These are phyloP conservation scores for Sclerotinia sclerotiorum DNA, from an alignment of 2,329 filamentous ascomycete species.

Conservation along the genomic window DNA sequence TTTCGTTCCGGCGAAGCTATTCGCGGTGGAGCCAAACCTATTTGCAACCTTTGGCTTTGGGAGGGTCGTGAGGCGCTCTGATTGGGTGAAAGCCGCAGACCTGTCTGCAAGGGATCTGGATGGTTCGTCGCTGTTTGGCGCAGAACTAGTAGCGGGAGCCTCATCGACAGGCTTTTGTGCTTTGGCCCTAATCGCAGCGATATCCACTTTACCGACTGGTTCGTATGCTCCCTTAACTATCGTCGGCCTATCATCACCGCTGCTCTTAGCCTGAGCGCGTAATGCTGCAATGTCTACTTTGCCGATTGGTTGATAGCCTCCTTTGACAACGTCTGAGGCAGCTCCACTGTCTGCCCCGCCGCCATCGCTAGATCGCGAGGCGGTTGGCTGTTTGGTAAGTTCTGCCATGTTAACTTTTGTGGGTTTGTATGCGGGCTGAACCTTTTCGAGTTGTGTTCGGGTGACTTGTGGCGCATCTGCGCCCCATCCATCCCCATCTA, in stretches of 20 bases:
- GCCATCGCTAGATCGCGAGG: conserved; percentile 58
- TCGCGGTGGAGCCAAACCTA: conserved; percentile 71
- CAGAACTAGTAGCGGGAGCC: conserved; percentile 43
- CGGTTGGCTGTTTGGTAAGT: conserved; percentile 66
- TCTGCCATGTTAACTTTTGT: conserved; percentile 93
- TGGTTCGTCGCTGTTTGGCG: conserved; percentile 46
- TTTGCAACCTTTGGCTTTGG: conserved; percentile 96
- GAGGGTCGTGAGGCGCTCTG: conserved; percentile 79
- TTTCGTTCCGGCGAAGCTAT: conserved; percentile 82
- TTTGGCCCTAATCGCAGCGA: conserved; percentile 85
- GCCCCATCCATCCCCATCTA: conserved; percentile 91
- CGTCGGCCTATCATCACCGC: conserved; percentile 75
- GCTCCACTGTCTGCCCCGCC: conserved; percentile 47
- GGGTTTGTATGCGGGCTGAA: conserved; percentile 87
- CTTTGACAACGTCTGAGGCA: conserved; percentile 68
- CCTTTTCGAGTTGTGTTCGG: conserved; percentile 84
- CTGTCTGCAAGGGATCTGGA: conserved; percentile 72
- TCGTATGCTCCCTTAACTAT: conserved; percentile 92
- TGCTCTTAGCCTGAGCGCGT: conserved; percentile 68
- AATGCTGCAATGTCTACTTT: conserved; percentile 98
- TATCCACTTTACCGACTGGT: conserved; percentile 94
- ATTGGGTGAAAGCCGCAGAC: conserved; percentile 68
- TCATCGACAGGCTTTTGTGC: conserved; percentile 62
- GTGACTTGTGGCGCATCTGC: conserved; percentile 89
- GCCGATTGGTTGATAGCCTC: conserved; percentile 88